phyloP scores from a whole-genome alignment of 176 grass and related monocot genomes.

The Thalia dealbata region DNA sequence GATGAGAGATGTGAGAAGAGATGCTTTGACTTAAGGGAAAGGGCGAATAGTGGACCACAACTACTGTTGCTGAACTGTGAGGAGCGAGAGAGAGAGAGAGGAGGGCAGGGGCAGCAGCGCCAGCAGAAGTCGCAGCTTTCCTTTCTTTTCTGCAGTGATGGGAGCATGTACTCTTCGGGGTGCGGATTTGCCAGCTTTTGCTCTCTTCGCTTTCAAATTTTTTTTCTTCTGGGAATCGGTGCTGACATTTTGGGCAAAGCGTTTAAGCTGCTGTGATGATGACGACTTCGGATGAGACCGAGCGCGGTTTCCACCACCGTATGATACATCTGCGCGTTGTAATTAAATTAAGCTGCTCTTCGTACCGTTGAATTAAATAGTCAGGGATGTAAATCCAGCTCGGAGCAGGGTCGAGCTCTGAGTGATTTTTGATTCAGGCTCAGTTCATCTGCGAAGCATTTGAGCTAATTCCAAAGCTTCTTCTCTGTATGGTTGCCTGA shows the following conservation, averaged over 20 bases:
- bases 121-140: not conserved
- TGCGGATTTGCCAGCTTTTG: conserved; percentile 6
- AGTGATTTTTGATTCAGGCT: too few species aligned
- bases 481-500: too few species aligned
- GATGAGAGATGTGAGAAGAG: not conserved
- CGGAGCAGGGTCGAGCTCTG: too few species aligned
- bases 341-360: too few species aligned
- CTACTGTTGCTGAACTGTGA: not conserved
- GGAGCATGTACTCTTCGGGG: conserved; percentile 1
- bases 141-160: conserved; percentile 7
- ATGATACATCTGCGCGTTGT: too few species aligned
- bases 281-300: not conserved
- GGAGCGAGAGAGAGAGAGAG: not conserved
- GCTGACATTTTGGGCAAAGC: not conserved
- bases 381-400: too few species aligned
- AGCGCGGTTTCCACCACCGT: too few species aligned
- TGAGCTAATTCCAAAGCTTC: too few species aligned
- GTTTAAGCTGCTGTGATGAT: not conserved
- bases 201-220: not conserved
- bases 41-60: not conserved
- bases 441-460: too few species aligned
- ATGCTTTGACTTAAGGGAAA: not conserved
- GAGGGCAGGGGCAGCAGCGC: not conserved
- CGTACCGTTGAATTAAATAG: too few species aligned
- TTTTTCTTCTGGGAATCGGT: not conserved